Evolutionary conservation across 2,329 filamentous ascomycete species (phyloP), one percentile per base, ranked within the genome.

Genomic region (Monosporascus sp.): DNA sequence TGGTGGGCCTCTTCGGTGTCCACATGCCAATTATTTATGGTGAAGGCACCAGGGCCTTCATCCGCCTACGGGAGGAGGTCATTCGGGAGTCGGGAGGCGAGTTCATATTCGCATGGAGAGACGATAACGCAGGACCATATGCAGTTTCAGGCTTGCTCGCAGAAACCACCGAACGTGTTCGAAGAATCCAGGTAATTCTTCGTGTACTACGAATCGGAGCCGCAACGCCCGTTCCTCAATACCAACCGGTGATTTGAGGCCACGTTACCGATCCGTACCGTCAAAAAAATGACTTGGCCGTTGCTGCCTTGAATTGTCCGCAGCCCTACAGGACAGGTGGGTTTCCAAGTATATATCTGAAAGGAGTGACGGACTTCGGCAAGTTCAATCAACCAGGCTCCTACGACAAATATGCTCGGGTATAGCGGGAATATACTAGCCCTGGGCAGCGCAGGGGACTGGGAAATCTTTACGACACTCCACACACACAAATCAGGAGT

Each of bases 21-120:
- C 26, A 45, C 28, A 51, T 51, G 49, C 22, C 49, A 26, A 31
- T 46, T 18, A 40, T 51, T n/a, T 51, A 51, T 24, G 49, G 49
- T 5, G 49, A 51, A 28, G 38, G 40, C 7, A 6, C 24, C 8
- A 22, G 26, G 17, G 49, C 37, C 28, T 51, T 51, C 40, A 45
- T 45, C n/a, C 38, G 49, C 7, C 22, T 51, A 9, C 3, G 38
- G 17, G 41, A 28, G 28, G 49, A 38, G 26, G 46, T 46, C 11
- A 28, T 31, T 1, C 38, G 22, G 17, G 28, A 45, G 15, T 44
- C 40, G n/a, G 7, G 17, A 18, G 49, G 46, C 49, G 37, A 35
- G 14, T 51, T 40, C 6, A 15, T 51, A 18, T 45, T 51, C 43
- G 43, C 43, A 11, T 45, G 43, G 43, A 45, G 43, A 45, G 43